A percentile compares a stretch with the other conserved stretches of the same genome.
Evolutionary conservation across 305 asterid species (phyloP).

Genomic region (Solanum hybrid): DNA sequence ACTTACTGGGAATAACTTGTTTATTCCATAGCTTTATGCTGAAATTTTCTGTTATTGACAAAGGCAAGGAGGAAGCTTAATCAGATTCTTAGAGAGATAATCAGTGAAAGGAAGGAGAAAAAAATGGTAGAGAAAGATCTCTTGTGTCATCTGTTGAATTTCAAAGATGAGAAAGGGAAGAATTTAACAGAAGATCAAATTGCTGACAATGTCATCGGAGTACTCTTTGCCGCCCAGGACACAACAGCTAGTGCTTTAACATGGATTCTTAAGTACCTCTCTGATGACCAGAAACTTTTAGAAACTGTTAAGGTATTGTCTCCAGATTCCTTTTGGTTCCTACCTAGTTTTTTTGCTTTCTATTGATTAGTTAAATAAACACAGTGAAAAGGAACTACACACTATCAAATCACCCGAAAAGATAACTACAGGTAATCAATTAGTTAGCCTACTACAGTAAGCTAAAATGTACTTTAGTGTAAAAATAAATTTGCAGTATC

Average conservation of each 20-base stretch:
- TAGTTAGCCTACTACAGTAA: neutral
- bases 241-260: slow-evolving; percentile 85
- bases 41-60: neutral
- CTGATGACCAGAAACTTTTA: slow-evolving; percentile 45
- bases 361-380: neutral
- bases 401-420: neutral
- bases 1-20: neutral
- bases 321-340: neutral
- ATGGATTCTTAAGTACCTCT: slow-evolving; percentile 84
- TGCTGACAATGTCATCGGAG: slow-evolving; percentile 75
- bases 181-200: slow-evolving; percentile 51
- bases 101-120: slow-evolving; percentile 43
- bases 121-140: slow-evolving; percentile 32
- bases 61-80: slow-evolving; percentile 65
- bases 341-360: neutral
- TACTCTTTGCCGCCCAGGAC: slow-evolving; percentile 89
- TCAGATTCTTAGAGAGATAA: slow-evolving; percentile 44
- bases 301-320: slow-evolving; percentile 50
- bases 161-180: slow-evolving; percentile 32
- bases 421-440: neutral
- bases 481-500: neutral
- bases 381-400: neutral
- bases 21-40: neutral
- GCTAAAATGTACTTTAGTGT: neutral
- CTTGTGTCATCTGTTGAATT: slow-evolving; percentile 46